phyloP scores from a whole-genome alignment of 2,329 filamentous ascomycete genomes.

The Paramyrothecium sp. region DNA sequence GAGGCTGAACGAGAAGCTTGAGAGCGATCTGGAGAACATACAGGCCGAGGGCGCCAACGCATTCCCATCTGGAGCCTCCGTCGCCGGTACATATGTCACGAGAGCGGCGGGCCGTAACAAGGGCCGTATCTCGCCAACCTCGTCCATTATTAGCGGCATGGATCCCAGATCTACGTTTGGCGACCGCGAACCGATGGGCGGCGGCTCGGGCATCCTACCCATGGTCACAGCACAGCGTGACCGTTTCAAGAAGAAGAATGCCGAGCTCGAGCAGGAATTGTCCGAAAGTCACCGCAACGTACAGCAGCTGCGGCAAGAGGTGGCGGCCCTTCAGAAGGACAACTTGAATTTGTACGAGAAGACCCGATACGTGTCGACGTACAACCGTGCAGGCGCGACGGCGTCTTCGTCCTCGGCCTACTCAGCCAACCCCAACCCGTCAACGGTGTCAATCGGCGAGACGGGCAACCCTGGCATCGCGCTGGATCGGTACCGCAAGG shows the following conservation, averaged over 20 bases:
- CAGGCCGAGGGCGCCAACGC: conserved; percentile 82
- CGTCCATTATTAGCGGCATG: conserved; percentile 97
- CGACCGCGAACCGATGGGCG: conserved; percentile 63
- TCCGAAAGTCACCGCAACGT: conserved; percentile 80
- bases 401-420: conserved; percentile 65
- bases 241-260: conserved; percentile 95
- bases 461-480: conserved; percentile 59
- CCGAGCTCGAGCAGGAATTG: conserved; percentile 85
- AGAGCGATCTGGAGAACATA: conserved; percentile 85
- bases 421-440: conserved; percentile 71
- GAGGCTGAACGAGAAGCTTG: conserved; percentile 81
- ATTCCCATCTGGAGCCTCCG: conserved; percentile 86
- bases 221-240: conserved; percentile 99
- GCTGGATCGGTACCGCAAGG: conserved; percentile 82
- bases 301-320: conserved; percentile 84
- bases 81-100: conserved; percentile 85
- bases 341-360: conserved; percentile 97
- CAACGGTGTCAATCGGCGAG: conserved; percentile 62
- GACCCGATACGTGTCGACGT: conserved; percentile 92
- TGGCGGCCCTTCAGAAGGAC: conserved; percentile 90
- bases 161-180: conserved; percentile 58
- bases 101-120: conserved; percentile 61
- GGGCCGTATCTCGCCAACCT: conserved; percentile 80
- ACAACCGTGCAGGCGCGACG: conserved; percentile 69
- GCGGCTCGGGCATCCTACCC: conserved; percentile 85